These are phyloP conservation scores for Fusarium pseudonygamai DNA, from an alignment of 2,329 filamentous ascomycete genomes.

Conservation along the genomic window DNA sequence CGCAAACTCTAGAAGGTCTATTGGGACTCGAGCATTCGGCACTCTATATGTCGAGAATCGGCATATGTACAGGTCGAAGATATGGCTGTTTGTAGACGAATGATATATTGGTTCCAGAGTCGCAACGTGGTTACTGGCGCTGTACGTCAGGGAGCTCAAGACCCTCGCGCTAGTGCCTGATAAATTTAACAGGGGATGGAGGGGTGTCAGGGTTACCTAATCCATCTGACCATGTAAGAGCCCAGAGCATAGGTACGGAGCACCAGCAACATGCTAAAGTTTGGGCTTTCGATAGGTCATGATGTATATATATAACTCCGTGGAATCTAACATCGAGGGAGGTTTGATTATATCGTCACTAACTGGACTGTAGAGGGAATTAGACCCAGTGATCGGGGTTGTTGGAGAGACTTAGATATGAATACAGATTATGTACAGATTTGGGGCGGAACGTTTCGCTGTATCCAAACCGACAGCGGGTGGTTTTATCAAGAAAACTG, in stretches of 20 bases:
- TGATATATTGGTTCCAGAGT: constrained; percentile 26
- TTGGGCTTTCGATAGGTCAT: not conserved
- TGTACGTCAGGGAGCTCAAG: constrained; percentile 28
- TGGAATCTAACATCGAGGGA: not conserved
- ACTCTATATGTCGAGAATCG: not conserved
- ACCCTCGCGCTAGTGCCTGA: constrained; percentile 42
- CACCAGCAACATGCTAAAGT: not conserved
- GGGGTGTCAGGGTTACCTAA: not conserved
- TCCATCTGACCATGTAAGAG: not conserved
- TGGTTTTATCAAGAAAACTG: not conserved
- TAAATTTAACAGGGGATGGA: constrained; percentile 2
- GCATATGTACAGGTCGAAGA: constrained; percentile 2
- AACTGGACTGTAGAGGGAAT: not conserved
- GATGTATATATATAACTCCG: not conserved
- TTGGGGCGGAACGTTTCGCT: not conserved
- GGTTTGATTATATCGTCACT: not conserved
- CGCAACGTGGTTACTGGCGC: constrained; percentile 42
- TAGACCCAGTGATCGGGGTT: too few species aligned
- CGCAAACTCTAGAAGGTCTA: not conserved
- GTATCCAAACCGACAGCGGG: not conserved
- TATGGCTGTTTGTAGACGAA: constrained; percentile 3
- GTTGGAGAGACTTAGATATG: not conserved
- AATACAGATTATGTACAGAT: not conserved
- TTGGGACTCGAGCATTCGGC: not conserved
- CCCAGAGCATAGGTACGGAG: not conserved